Base-by-base conservation (phyloP, 345 rosid genomes). In the Eucalyptus erythrocorys region DNA sequence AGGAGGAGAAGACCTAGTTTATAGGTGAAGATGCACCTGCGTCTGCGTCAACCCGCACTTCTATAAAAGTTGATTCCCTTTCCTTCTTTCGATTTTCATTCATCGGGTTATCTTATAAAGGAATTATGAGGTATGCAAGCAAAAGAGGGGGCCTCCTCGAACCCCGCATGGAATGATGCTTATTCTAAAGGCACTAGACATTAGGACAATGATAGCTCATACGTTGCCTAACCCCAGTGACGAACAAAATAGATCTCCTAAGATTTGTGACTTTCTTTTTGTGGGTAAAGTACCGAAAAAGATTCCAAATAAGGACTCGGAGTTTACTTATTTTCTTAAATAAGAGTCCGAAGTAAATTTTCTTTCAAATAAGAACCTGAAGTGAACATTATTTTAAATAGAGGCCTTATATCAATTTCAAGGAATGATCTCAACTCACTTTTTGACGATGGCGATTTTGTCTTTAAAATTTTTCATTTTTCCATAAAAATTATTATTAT, bases 351-450 rank as follows among this genome's bases (percentile, higher is more conserved):
- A 19, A 51, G 4, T 0, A 0, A 51, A 19, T 0, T 51, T 51
- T 7, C 1, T 51, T 51, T 50, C 0, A 50, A 50, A 50, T 50
- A 16, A 16, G 0, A 2, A 0, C 0, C 1, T 6, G 0, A 16
- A 0, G 4, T 50, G 15, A 13, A 48, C 1, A 48, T 4, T 48
- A 48, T 48, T 4, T 48, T 51, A 51, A 51, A 1, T 19, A 19
- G 0, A 0, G 0, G 10, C 1, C 4, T 7, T 51, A 51, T 7
- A 19, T 51, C 1, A 0, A 0, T 51, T 51, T 51, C 24, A 51
- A 19, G 7, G 1, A 51, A 51, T 0, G 9, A 2, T 51, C 4
- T 51, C 0, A 51, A 51, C 24, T 51, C 4, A 0, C 10, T 7
- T 19, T 51, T 51, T 51, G 10, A 19, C 0, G 5, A 51, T 51